Conservation (phyloP, 257 asterid species). For the Capsicum chinense region DNA sequence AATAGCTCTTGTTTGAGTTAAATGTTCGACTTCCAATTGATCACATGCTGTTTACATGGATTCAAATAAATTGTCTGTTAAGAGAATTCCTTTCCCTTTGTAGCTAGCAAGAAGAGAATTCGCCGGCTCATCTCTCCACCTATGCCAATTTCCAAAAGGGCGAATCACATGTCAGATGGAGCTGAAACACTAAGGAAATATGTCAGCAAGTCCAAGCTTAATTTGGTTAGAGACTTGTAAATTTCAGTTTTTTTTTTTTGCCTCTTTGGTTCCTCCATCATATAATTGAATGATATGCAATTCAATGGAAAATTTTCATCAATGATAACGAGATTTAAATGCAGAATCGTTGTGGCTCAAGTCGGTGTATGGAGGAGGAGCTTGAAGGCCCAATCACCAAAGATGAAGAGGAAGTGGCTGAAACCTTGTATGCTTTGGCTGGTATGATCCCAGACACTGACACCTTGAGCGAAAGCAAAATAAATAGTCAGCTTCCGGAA, state of each 20-base stretch:
- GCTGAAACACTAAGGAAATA: constrained; percentile 40
- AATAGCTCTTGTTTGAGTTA: neutral
- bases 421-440: constrained; percentile 74
- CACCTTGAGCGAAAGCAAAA: constrained; percentile 35
- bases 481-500: constrained; percentile 41
- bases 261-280: neutral
- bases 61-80: neutral
- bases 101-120: constrained; percentile 70
- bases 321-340: neutral
- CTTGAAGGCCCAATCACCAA: constrained; percentile 48
- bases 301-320: neutral
- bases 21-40: neutral
- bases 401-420: constrained; percentile 94
- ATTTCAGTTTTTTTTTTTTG: constrained; percentile 24
- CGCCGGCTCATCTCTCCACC: constrained; percentile 47
- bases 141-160: constrained; percentile 46
- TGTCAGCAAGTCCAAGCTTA: constrained; percentile 56
- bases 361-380: constrained; percentile 19
- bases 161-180: constrained; percentile 42
- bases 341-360: constrained; percentile 44
- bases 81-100: constrained; percentile 21
- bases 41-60: neutral
- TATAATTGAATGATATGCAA: neutral
- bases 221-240: constrained; percentile 45
- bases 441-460: constrained; percentile 49